phyloP scores from a whole-genome alignment of 2,329 filamentous ascomycete genomes.

The Spiromastix sp. region DNA sequence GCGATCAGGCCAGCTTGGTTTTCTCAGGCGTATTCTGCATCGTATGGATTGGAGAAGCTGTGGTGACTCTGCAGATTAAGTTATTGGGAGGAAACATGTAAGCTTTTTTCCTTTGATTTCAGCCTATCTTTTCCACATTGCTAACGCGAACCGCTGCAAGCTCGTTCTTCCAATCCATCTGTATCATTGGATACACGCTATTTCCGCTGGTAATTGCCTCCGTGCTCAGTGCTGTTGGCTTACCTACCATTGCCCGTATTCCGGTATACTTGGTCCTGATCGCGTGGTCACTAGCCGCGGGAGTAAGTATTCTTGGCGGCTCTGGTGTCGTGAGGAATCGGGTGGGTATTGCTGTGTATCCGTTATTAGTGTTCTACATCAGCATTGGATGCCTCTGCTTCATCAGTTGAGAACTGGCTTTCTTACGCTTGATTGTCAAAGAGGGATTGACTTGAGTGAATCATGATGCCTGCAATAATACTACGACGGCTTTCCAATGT shows the following conservation, averaged over 20 bases:
- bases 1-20: conserved; percentile 73
- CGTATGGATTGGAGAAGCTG: conserved; percentile 92
- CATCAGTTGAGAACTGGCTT: conserved; percentile 60
- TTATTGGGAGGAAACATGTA: conserved; percentile 94
- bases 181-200: conserved; percentile 95
- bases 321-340: conserved; percentile 93
- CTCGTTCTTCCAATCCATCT: conserved; percentile 94
- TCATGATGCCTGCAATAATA: no score
- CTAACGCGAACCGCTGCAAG: conserved; percentile 37
- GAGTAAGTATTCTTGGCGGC: conserved; percentile 89
- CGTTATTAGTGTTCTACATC: conserved; percentile 89
- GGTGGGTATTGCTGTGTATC: conserved; percentile 87
- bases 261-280: conserved; percentile 85
- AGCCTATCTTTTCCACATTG: conserved; percentile 6
- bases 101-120: conserved; percentile 29
- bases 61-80: conserved; percentile 97
- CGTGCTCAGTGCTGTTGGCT: conserved; percentile 69
- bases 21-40: conserved; percentile 96
- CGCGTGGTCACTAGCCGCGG: conserved; percentile 86
- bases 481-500: no score
- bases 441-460: no score
- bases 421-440: no score
- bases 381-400: conserved; percentile 91
- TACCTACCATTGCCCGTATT: conserved; percentile 72
- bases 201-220: conserved; percentile 94